Base-by-base conservation (phyloP, 2,329 filamentous ascomycete species). In the Didymosphaeria variabile region DNA sequence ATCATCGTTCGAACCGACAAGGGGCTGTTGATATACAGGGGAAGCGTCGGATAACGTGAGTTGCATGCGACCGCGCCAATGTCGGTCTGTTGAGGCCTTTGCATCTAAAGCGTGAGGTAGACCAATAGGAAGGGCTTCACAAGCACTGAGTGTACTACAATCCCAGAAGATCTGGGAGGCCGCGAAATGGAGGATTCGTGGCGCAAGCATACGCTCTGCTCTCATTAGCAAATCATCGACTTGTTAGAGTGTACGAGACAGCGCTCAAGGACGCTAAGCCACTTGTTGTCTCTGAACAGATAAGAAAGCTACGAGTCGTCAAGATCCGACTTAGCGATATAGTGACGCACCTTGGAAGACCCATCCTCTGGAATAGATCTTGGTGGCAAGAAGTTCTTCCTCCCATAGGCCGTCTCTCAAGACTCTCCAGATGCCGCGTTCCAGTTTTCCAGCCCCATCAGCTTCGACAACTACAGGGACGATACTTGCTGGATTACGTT, bases 91-190 rank as follows among this genome's bases (percentile, higher is more conserved):
- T 8, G 59, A 34, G 3, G 65, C 45, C 15, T 23, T 42, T 1
- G 36, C 12, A 38, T 67, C 66, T 13, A 64, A 12, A 2, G 60
- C 34, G 7, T 23, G 17, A 3, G 66, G 62, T 4, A 67, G 32
- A 17, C 62, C 64, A 3, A 31, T 19, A 5, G 64, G 65, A 21
- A 64, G 38, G 10, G 42, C 40, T 55, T 68, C 66, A 23, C 61
- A 65, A 3, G 67, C 67, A 23, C 47, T 61, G 5, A 63, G 17
- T n/a, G 40, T 46, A 15, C 42, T 26, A 45, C 67, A 71, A 34
- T 71, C 68, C 68, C 68, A 71, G 59, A 67, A 66, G 5, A 71
- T 61, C 36, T 71, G 65, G 6, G 40, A 21, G 5, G 31, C 5
- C 2, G 60, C 42, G 45, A 67, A 70, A 42, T 70, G 67, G 0